These are phyloP conservation scores for Calonectria fujianensis DNA, from an alignment of 2,329 filamentous ascomycete genomes.

Conservation along the genomic window DNA sequence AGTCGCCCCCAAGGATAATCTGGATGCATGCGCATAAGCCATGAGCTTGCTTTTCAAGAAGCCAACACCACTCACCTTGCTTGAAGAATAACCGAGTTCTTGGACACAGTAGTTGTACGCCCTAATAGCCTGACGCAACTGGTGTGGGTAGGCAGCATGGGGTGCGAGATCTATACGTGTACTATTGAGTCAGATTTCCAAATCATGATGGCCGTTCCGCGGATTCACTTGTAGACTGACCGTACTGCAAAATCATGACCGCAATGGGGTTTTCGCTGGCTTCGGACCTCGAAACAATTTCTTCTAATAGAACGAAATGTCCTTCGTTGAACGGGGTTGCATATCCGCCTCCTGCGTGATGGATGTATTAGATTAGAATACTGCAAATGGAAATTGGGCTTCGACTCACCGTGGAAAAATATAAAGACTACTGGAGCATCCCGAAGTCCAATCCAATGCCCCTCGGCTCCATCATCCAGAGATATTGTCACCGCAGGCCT, in stretches of 20 bases:
- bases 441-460: background rate
- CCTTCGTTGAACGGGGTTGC: background rate
- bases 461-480: background rate
- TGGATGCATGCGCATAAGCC: background rate
- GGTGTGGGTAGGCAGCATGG: background rate
- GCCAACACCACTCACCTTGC: background rate
- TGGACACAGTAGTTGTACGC: background rate
- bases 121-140: background rate
- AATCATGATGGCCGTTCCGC: too few species aligned
- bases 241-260: conserved; percentile 4
- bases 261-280: background rate
- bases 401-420: background rate
- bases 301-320: background rate
- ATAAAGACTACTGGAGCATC: background rate
- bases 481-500: background rate
- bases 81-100: background rate
- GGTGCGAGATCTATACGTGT: background rate
- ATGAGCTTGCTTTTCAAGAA: too few species aligned
- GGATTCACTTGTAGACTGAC: background rate
- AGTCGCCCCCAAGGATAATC: background rate
- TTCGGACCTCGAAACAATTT: background rate
- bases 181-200: background rate
- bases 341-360: background rate
- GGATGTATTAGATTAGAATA: background rate
- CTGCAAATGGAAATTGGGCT: background rate